Conservation (phyloP, 305 asterid species). For the Solanum chacoense region DNA sequence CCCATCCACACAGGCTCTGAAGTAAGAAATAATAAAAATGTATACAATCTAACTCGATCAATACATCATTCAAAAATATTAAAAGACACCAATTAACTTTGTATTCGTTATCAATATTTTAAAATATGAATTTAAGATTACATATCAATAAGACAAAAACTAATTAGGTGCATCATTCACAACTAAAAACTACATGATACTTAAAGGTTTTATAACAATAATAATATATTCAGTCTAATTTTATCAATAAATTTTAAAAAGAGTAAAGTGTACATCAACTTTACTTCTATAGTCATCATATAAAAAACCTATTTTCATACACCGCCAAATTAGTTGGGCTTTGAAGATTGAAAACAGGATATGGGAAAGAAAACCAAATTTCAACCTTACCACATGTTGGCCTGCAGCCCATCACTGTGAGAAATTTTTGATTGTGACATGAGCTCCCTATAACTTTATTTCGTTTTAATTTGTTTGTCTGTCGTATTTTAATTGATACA, state of each 20-base stretch:
- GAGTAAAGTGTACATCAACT: background rate
- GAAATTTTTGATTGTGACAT: background rate
- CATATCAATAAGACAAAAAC: background rate
- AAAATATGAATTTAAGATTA: background rate
- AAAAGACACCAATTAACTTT: background rate
- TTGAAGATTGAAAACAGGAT: background rate
- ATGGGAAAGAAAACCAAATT: background rate
- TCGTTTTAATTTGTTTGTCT: background rate
- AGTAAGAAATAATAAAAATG: background rate
- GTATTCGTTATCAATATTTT: background rate
- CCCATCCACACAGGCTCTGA: background rate
- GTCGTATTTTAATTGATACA: background rate
- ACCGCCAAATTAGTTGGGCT: background rate
- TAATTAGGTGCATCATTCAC: background rate
- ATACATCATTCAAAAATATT: background rate
- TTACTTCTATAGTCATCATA: background rate
- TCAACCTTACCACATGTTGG: background rate
- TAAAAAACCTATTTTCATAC: background rate
- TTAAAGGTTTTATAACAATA: background rate
- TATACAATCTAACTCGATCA: background rate
- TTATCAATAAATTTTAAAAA: background rate
- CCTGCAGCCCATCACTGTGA: background rate
- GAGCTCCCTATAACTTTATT: background rate
- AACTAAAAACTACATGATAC: background rate
- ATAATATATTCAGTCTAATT: background rate